Evolutionary conservation across 306 rosid species (phyloP), one percentile per base, ranked within the genome.

Genomic region (Rosa rugosa): DNA sequence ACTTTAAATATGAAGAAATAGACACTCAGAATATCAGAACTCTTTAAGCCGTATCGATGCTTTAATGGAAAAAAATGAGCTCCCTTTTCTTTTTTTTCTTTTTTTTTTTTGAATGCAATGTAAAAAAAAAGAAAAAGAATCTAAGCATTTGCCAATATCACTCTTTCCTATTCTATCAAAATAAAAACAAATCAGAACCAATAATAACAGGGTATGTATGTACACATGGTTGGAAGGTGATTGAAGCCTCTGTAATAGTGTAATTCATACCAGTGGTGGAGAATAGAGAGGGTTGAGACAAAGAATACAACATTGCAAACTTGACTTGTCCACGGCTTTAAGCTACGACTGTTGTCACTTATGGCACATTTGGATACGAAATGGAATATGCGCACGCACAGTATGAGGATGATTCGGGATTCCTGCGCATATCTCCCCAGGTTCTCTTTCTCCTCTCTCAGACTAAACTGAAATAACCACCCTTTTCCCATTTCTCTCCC

Each of bases 351-450:
- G 69, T 66, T 20, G 13, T 66, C 8, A 65, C 12, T 65, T 38
- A 18, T 10, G 71, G 71, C 71, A 66, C 49, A 66, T 66, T 66
- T 66, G 22, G 47, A 40, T 17, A 8, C 71, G 49, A 66, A 38
- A 8, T 66, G 71, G 96, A 91, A 91, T 91, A 89, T 91, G 81
- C 93, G 86, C 75, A 1, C 50, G 23, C 57, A 0, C 22, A 18
- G 17, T 17, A 38, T 38, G 47, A 31, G 53, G 89, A 88, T 88
- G 84, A 91, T 91, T 89, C 97, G 75, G 59, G 54, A 11, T 54
- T 76, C 76, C 72, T 63, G 45, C 86, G 94, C 87, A 87, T 89
- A 93, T 87, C 80, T 31, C 85, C 75, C 87, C 77, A 51, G 74
- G 80, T 83, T 86, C 90, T 73, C 76, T 83, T 57, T 34, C 8